Percentiles rank a stretch among this genome's conserved stretches.
Conservation (phyloP, 345 rosid genomes). For the Kernera saxatilis region DNA sequence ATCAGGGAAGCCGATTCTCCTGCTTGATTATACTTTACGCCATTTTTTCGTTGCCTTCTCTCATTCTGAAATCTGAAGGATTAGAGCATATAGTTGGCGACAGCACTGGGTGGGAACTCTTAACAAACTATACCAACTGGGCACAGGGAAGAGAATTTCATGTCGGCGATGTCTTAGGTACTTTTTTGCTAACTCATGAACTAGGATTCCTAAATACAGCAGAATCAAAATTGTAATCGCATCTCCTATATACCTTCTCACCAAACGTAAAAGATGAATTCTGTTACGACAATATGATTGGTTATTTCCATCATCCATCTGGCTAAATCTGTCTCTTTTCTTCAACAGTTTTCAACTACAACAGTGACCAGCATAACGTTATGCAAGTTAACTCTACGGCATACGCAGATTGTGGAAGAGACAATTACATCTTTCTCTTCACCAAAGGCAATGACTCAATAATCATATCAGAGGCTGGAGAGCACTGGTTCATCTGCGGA, state of each 20-base stretch:
- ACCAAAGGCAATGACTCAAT: constrained; percentile 32
- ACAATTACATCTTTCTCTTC: constrained; percentile 24
- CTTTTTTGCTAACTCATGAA: neutral
- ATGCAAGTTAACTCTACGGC: constrained; percentile 44
- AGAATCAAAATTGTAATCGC: neutral
- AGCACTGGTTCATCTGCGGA: constrained; percentile 30
- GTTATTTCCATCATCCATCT: neutral
- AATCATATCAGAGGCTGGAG: constrained; percentile 24
- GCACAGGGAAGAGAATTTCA: constrained; percentile 38
- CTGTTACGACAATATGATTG: neutral
- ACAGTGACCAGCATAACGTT: constrained; percentile 28
- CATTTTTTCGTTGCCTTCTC: neutral
- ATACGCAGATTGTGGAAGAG: constrained; percentile 31
- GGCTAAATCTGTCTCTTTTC: constrained; percentile 9
- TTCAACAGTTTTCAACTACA: constrained; percentile 36
- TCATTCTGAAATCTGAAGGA: constrained; percentile 24
- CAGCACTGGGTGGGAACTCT: constrained; percentile 33
- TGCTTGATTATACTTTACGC: neutral
- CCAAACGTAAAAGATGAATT: neutral
- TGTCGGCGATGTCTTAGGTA: constrained; percentile 37
- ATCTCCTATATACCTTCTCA: neutral
- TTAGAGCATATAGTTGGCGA: constrained; percentile 29
- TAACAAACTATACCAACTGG: constrained; percentile 35
- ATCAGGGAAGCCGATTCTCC: neutral
- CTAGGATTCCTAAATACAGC: neutral